Evolutionary conservation across 208 protist species (phyloP).

Genomic region (Herpetomonas samuelpessoai): DNA sequence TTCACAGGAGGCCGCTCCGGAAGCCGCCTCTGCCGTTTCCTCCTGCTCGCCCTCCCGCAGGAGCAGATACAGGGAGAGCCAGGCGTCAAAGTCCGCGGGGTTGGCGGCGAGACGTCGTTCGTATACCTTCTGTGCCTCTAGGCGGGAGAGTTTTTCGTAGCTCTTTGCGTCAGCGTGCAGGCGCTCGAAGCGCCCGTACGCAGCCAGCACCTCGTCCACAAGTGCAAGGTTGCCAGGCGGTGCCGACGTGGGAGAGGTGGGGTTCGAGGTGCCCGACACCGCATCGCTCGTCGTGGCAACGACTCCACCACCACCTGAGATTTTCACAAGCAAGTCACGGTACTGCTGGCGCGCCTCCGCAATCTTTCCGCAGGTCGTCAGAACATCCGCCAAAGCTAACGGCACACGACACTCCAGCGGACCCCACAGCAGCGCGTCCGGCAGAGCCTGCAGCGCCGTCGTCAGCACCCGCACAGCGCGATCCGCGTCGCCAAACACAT

Average conservation of each 20-base stretch:
- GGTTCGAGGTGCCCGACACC: slow-evolving; percentile 13
- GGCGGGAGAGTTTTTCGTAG: slow-evolving; percentile 27
- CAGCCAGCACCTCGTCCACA: slow-evolving; percentile 51
- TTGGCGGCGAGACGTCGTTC: slow-evolving; percentile 48
- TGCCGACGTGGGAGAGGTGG: slow-evolving; percentile 1
- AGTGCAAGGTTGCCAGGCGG: slow-evolving; percentile 5
- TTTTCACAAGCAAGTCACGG: slow-evolving; percentile 38
- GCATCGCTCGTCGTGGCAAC: slow-evolving; percentile 14
- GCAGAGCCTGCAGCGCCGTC: slow-evolving; percentile 71
- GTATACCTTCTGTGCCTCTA: slow-evolving; percentile 58
- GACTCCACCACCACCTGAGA: slow-evolving; percentile 19
- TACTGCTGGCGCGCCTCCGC: slow-evolving; percentile 52
- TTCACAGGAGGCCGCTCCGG: neutral
- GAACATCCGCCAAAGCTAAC: slow-evolving; percentile 58
- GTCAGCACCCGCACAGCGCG: slow-evolving; percentile 62
- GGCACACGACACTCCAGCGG: slow-evolving; percentile 57
- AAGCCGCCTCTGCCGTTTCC: slow-evolving; percentile 10
- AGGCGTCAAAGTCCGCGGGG: slow-evolving; percentile 59
- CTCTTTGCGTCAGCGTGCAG: slow-evolving; percentile 36
- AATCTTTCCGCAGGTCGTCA: slow-evolving; percentile 19
- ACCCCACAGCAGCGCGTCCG: slow-evolving; percentile 39
- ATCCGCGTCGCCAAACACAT: slow-evolving; percentile 44
- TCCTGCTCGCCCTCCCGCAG: slow-evolving; percentile 34
- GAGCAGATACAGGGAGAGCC: slow-evolving; percentile 68
- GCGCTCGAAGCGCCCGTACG: slow-evolving; percentile 69